These are phyloP conservation scores for Globisporangium nagaii DNA, from an alignment of 352 stramenopile species.

Conservation along the genomic window DNA sequence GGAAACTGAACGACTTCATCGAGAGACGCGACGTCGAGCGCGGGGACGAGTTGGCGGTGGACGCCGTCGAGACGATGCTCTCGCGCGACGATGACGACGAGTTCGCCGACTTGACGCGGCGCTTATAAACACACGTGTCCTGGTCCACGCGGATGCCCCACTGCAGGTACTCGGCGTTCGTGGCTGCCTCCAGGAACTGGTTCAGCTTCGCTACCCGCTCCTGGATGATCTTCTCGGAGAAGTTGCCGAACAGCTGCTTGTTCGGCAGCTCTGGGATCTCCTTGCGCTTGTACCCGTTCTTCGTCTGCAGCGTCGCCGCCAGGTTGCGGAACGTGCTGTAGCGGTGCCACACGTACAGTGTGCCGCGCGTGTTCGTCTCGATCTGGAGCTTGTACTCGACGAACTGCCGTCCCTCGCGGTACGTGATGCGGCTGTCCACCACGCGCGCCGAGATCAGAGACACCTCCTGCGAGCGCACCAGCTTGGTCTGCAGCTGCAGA, in stretches of 20 bases:
- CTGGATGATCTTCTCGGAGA: slow-evolving; percentile 73
- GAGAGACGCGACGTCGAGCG: slow-evolving; percentile 55
- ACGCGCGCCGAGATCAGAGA: slow-evolving; percentile 67
- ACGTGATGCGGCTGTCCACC: slow-evolving; percentile 63
- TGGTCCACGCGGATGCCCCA: slow-evolving; percentile 74
- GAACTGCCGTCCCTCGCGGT: slow-evolving; percentile 60
- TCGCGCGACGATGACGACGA: slow-evolving; percentile 32
- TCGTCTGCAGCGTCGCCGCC: slow-evolving; percentile 61
- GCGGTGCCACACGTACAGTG: slow-evolving; percentile 65
- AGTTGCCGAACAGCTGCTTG: slow-evolving; percentile 69
- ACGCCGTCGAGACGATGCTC: slow-evolving; percentile 36
- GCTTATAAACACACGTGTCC: slow-evolving; percentile 73
- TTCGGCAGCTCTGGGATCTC: slow-evolving; percentile 69
- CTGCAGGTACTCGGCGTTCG: slow-evolving; percentile 67
- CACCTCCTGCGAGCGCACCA: slow-evolving; percentile 59
- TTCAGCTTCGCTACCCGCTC: slow-evolving; percentile 68
- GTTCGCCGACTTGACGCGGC: slow-evolving; percentile 42
- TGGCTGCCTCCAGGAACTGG: slow-evolving; percentile 69
- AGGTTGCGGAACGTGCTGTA: slow-evolving; percentile 81
- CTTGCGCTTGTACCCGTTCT: slow-evolving; percentile 72
- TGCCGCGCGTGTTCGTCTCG: slow-evolving; percentile 64
- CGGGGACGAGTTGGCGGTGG: slow-evolving; percentile 35
- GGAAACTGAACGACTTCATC: slow-evolving; percentile 72
- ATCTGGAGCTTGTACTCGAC: slow-evolving; percentile 28
- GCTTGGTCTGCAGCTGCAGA: slow-evolving; percentile 61